Conservation (phyloP, 106 monocot genomes). For the Agapanthus africanus region DNA sequence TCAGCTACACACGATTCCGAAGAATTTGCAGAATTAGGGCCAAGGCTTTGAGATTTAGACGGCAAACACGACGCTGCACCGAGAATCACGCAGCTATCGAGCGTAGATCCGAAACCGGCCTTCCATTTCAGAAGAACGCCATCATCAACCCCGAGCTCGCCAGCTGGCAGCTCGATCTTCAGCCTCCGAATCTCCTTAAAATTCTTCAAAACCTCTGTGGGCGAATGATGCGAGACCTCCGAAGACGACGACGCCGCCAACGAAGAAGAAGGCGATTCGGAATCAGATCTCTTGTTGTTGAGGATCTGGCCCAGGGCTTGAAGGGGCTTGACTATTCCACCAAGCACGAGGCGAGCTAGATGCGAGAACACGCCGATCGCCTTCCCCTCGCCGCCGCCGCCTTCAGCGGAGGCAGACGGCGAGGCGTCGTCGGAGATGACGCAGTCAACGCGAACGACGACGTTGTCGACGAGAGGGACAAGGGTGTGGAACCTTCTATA, state of each 20-base stretch:
- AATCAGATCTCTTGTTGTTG: neutral
- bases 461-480: conserved; percentile 53
- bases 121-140: conserved; percentile 62
- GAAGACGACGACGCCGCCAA: conserved; percentile 9
- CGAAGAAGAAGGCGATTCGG: neutral
- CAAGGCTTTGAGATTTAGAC: conserved; percentile 9
- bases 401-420: conserved; percentile 2
- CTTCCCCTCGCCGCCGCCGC: conserved; percentile 18
- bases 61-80: conserved; percentile 35
- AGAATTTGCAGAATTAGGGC: neutral
- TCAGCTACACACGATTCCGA: neutral
- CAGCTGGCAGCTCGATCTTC: conserved; percentile 48
- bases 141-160: conserved; percentile 51
- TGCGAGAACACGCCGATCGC: conserved; percentile 37
- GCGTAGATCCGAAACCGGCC: conserved; percentile 60
- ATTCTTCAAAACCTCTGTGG: conserved; percentile 47
- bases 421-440: conserved; percentile 75
- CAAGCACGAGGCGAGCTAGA: conserved; percentile 37
- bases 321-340: conserved; percentile 35
- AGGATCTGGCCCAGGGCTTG: conserved; percentile 46
- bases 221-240: conserved; percentile 58
- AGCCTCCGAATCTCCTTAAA: conserved; percentile 61
- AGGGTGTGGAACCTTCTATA: conserved; percentile 62
- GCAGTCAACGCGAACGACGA: conserved; percentile 75
- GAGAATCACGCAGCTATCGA: conserved; percentile 57